These are phyloP conservation scores for Annulohypoxylon maeteangense DNA, from an alignment of 495 filamentous ascomycete species.

Conservation along the genomic window DNA sequence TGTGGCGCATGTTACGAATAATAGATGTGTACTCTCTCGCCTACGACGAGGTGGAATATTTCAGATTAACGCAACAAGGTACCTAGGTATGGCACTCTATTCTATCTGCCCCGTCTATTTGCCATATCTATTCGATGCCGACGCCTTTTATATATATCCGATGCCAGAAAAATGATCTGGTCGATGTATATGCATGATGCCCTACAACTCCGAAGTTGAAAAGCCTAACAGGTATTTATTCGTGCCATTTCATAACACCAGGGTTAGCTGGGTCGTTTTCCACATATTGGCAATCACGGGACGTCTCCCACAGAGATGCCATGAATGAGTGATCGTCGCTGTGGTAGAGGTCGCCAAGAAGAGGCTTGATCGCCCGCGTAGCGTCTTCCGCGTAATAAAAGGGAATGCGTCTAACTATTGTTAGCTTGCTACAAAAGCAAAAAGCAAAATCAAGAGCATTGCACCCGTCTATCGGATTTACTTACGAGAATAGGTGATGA, in stretches of 20 bases:
- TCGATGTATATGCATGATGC: not conserved
- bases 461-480: not conserved
- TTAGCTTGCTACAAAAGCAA: constrained; percentile 10
- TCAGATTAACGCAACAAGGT: constrained; percentile 5
- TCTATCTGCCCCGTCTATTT: constrained; percentile 25
- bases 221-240: no score
- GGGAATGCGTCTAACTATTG: constrained; percentile 60
- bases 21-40: not conserved
- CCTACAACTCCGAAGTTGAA: not conserved
- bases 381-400: constrained; percentile 74
- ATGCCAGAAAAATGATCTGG: not conserved
- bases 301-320: constrained; percentile 34
- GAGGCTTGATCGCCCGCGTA: constrained; percentile 67
- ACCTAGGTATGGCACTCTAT: constrained; percentile 5
- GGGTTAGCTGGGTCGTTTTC: constrained; percentile 39
- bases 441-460: not conserved
- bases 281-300: constrained; percentile 36
- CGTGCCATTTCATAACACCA: constrained; percentile 38
- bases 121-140: constrained; percentile 5
- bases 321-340: constrained; percentile 47
- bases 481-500: constrained; percentile 68
- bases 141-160: constrained; percentile 5
- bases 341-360: constrained; percentile 69
- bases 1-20: not conserved
- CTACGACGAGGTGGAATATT: not conserved